These are phyloP conservation scores for Mycosphaerella sp. DNA, from an alignment of 2,329 filamentous ascomycete genomes.

Conservation along the genomic window DNA sequence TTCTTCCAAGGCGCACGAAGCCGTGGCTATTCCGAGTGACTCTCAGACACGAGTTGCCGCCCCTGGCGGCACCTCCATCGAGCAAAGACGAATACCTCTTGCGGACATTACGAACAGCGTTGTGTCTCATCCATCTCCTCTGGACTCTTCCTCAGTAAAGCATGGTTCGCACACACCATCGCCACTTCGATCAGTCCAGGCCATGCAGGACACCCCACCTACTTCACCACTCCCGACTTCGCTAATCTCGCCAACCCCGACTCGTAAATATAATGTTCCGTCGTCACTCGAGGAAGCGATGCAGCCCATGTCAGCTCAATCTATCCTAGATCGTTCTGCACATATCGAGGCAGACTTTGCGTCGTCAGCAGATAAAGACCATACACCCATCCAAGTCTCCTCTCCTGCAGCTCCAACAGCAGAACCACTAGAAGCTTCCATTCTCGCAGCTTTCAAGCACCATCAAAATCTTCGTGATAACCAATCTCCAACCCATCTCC, in stretches of 20 bases:
- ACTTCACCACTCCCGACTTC: background rate
- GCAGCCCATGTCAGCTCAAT: background rate
- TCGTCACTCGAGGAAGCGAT: background rate
- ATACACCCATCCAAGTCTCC: no score
- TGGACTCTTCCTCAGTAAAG: background rate
- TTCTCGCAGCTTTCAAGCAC: background rate
- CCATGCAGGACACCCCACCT: background rate
- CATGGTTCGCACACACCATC: slow-evolving; percentile 7
- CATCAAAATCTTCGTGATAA: no score
- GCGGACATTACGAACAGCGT: background rate
- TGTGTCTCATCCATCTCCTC: background rate
- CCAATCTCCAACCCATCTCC: background rate
- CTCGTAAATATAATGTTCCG: background rate
- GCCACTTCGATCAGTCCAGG: slow-evolving; percentile 1
- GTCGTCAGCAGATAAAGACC: no score
- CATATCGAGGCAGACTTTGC: no score
- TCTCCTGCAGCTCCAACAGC: no score
- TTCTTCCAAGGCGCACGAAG: background rate
- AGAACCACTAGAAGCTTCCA: background rate
- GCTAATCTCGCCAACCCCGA: background rate
- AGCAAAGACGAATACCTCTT: background rate
- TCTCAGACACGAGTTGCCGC: no score
- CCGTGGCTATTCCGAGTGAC: background rate
- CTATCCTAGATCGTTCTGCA: background rate
- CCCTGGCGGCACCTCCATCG: background rate